These are phyloP conservation scores for Globisporangium cystogenes DNA, from an alignment of 352 stramenopile genomes.

Conservation along the genomic window DNA sequence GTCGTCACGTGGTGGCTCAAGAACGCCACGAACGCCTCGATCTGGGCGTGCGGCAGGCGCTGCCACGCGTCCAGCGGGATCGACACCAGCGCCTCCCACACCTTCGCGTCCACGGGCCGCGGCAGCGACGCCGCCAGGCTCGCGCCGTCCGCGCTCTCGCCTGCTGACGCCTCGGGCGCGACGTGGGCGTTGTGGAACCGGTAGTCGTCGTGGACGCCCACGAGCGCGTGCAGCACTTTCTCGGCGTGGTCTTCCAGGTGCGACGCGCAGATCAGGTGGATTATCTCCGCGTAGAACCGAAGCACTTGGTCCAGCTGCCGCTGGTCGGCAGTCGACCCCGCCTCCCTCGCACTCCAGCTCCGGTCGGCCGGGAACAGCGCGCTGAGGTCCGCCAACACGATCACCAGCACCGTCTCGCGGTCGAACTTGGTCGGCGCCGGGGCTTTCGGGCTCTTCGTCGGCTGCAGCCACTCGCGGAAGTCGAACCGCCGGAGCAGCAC, in stretches of 20 bases:
- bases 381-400: slow-evolving; percentile 69
- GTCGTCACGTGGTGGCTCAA: slow-evolving; percentile 57
- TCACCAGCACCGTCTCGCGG: slow-evolving; percentile 72
- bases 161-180: slow-evolving; percentile 5
- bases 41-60: slow-evolving; percentile 28
- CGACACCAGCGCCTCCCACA: slow-evolving; percentile 64
- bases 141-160: slow-evolving; percentile 5
- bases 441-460: slow-evolving; percentile 22
- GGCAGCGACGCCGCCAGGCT: slow-evolving; percentile 26
- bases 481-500: slow-evolving; percentile 71
- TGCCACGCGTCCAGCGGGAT: slow-evolving; percentile 47
- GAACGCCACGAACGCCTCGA: slow-evolving; percentile 47
- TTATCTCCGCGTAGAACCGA: slow-evolving; percentile 63
- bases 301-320: slow-evolving; percentile 45
- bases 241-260: slow-evolving; percentile 77
- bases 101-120: slow-evolving; percentile 45
- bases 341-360: slow-evolving; percentile 17
- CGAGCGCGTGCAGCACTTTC: slow-evolving; percentile 72
- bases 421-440: slow-evolving; percentile 68
- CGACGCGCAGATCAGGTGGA: slow-evolving; percentile 59
- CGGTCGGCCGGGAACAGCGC: slow-evolving; percentile 46
- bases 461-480: slow-evolving; percentile 66
- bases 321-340: slow-evolving; percentile 5
- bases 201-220: slow-evolving; percentile 80
- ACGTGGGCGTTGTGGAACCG: slow-evolving; percentile 38